A percentile compares a stretch with the other conserved stretches of the same genome.
phyloP scores from a whole-genome alignment of 257 asterid species.

The Lycium barbarum region DNA sequence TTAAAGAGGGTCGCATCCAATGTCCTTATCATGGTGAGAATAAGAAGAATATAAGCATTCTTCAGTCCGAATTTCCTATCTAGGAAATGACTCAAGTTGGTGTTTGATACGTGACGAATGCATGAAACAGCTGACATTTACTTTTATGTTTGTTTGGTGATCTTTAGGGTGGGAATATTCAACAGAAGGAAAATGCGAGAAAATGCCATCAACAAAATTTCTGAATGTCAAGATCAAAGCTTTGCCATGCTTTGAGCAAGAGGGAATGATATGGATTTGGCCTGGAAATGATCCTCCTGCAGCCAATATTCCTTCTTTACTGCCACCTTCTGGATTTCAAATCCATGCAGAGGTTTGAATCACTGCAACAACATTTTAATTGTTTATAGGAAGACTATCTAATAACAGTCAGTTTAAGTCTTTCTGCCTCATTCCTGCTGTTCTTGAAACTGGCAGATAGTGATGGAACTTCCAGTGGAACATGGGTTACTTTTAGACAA shows the following conservation, averaged over 20 bases:
- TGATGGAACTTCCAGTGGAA: constrained; percentile 94
- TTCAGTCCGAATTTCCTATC: constrained; percentile 5
- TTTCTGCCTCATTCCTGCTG: constrained; percentile 28
- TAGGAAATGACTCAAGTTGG: neutral
- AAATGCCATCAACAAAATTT: constrained; percentile 91
- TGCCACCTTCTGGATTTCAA: constrained; percentile 88
- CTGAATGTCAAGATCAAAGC: constrained; percentile 74
- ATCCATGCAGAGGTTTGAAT: constrained; percentile 88
- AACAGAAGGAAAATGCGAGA: constrained; percentile 88
- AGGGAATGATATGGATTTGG: constrained; percentile 97
- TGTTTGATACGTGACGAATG: neutral
- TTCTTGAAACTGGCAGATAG: constrained; percentile 60
- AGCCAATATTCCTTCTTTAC: constrained; percentile 73
- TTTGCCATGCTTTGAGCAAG: constrained; percentile 92
- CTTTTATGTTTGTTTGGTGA: constrained; percentile 34
- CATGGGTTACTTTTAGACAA: constrained; percentile 93
- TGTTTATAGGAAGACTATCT: neutral
- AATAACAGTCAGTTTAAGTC: neutral
- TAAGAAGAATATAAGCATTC: neutral
- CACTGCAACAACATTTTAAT: neutral
- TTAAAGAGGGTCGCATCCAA: constrained; percentile 88
- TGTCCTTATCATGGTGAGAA: constrained; percentile 96
- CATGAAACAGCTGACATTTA: constrained; percentile 14
- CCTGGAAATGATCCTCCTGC: constrained; percentile 93
- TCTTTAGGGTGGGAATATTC: constrained; percentile 92